Base-by-base conservation (phyloP, 768 basidiomycete species). In the Strobilomyces echinocephalus region DNA sequence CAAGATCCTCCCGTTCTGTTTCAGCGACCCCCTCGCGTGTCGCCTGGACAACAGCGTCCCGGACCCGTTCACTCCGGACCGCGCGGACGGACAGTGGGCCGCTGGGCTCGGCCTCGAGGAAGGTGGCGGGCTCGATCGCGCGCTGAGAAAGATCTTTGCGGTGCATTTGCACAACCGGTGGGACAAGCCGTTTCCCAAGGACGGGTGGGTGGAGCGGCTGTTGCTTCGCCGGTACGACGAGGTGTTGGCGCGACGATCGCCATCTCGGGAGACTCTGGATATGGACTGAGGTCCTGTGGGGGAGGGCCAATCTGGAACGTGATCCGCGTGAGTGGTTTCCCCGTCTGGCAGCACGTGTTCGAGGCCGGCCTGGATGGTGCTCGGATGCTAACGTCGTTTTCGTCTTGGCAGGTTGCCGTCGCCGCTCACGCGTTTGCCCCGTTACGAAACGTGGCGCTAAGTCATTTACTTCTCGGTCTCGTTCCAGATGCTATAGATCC, bases 161-260 rank as follows among this genome's bases (percentile, higher is more conserved):
- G 80, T 98, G 36, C 95, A 97, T 71, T 66, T 98, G 62, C 95
- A 98, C 69, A 97, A 97, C 70, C 92, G 93, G 70, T 98, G 95
- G 95, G 81, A 87, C 47, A 97, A 93, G 75, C 70, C 72, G 47
- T 97, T 88, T 65, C 94, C 95, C 0, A 65, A 68, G 15, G 81
- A 74, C 4, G 95, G 95, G 0, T 97, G 95, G 95, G 84, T 99
- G 5, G 83, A 90, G 52, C 75, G 88, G 62, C 61, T 97, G 59
- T 69, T 98, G 51, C 67, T 95, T 57, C 76, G 68, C 58, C 74
- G 76, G 67, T 85, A 88, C 60, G 83, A 89, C 16, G 60, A 67
- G 35, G 57, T 35, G 58, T 68, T 95, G 67, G 73, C 70, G 57
- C 74, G 75, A 57, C 14, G 28, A 15, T 14, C 36, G 16, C 7